phyloP scores from a whole-genome alignment of 805 yeast species.

The Kluyveromyces nonfermentans region DNA sequence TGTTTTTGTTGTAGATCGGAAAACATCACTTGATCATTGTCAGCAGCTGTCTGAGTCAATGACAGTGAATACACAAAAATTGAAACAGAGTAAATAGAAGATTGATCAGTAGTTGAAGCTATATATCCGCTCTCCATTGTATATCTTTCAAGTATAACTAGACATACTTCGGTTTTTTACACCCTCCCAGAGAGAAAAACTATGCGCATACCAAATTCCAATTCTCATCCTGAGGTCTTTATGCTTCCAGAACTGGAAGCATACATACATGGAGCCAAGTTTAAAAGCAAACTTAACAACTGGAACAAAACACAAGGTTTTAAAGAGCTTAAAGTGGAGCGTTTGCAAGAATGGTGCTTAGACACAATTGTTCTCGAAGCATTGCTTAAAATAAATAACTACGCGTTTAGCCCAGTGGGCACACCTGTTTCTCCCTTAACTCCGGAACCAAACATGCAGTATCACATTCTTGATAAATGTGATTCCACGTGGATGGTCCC shows the following conservation, averaged over 20 bases:
- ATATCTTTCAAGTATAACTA: too few relatives aligned
- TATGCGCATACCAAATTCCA: too few relatives aligned
- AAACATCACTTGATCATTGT: background rate
- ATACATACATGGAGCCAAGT: slow-evolving; percentile 1
- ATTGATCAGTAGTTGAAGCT: too few relatives aligned
- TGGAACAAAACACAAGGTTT: slow-evolving; percentile 3
- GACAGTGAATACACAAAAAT: background rate
- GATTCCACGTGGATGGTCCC: background rate
- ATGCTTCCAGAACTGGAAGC: slow-evolving; percentile 3
- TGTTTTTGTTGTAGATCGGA: too few relatives aligned
- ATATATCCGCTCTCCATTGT: too few relatives aligned
- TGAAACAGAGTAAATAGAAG: background rate
- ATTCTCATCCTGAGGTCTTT: too few relatives aligned
- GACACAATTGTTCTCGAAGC: slow-evolving; percentile 2
- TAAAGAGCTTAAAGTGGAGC: background rate
- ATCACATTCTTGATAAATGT: background rate
- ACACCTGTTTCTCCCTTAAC: slow-evolving; percentile 1
- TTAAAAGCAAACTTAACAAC: background rate
- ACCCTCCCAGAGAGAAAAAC: background rate
- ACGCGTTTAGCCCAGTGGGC: background rate
- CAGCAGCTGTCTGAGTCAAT: background rate
- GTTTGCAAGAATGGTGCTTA: slow-evolving; percentile 3
- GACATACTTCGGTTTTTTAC: too few relatives aligned
- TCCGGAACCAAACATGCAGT: background rate
- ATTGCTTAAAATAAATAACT: background rate